Evolutionary conservation across 2,329 filamentous ascomycete genomes (phyloP).

Genomic region (Ophiostoma piceae): DNA sequence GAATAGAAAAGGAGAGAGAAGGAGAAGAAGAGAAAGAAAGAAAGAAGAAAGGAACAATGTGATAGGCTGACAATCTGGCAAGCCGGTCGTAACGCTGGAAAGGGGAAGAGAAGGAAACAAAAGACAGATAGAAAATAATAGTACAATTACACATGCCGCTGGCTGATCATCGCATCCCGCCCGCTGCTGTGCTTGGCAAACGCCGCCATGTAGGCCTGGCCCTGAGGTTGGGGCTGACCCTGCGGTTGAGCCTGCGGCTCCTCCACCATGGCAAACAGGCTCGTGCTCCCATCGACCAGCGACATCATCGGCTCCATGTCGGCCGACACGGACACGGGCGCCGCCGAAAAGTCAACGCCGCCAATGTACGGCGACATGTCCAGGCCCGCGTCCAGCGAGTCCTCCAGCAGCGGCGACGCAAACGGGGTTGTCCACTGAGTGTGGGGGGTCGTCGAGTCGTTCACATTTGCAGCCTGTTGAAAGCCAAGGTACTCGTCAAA

Average conservation of each 20-base stretch:
- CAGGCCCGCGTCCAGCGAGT: not conserved
- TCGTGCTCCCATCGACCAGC: not conserved
- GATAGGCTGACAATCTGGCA: not conserved
- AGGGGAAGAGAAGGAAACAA: not conserved
- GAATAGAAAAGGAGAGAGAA: not conserved
- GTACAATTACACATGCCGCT: not conserved
- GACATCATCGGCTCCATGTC: not conserved
- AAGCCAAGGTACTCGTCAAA: not conserved
- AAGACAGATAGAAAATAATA: not conserved
- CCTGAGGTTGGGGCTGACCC: not conserved
- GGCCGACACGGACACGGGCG: too few relatives aligned
- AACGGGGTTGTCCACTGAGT: conserved; percentile 14
- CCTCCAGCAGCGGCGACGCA: conserved; percentile 10
- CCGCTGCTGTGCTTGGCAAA: conserved; percentile 15
- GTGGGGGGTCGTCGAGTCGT: not conserved
- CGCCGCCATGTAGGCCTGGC: not conserved
- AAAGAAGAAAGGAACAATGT: not conserved
- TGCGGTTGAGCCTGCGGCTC: not conserved
- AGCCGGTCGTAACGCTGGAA: not conserved
- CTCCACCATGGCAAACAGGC: conserved; percentile 3
- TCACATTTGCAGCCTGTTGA: not conserved
- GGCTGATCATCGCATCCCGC: conserved; percentile 11
- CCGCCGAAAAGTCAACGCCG: not conserved
- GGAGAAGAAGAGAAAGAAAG: not conserved
- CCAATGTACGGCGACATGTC: conserved; percentile 13